Evolutionary conservation across 164 flowering plant genomes (phyloP).

Genomic region (Piper longum): DNA sequence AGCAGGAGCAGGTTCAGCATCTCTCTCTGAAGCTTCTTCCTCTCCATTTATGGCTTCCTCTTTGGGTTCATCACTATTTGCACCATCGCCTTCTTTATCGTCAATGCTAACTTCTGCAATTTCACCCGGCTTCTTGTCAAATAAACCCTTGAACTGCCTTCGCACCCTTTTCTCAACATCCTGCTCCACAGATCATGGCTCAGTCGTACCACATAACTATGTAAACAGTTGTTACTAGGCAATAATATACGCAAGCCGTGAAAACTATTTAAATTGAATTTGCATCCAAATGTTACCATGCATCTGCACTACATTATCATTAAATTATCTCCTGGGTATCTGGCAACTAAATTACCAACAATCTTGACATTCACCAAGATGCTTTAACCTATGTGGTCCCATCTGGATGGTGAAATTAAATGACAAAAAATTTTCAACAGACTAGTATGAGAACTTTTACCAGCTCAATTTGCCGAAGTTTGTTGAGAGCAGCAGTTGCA

Average conservation of each 20-base stretch:
- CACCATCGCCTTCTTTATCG: conserved; percentile 2
- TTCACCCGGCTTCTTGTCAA: conserved; percentile 97
- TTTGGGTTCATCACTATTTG: conserved; percentile 15
- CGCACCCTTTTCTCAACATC: conserved; percentile 63
- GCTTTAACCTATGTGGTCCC: no score
- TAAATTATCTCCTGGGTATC: no score
- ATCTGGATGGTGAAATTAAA: neutral
- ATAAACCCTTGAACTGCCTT: conserved; percentile 85
- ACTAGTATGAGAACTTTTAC: conserved; percentile 13
- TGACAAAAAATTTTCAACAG: neutral
- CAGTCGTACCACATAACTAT: neutral
- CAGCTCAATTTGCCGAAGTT: conserved; percentile 71
- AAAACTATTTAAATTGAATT: neutral
- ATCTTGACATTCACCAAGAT: no score
- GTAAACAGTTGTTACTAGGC: neutral
- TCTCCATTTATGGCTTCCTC: conserved; percentile 14
- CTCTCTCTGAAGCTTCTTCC: conserved; percentile 17
- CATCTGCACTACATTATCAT: no score
- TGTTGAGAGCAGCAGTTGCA: conserved; percentile 73
- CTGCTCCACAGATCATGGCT: conserved; percentile 19
- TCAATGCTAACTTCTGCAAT: conserved; percentile 50
- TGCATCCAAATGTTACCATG: no score
- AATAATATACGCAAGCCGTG: neutral
- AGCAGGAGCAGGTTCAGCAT: conserved; percentile 17
- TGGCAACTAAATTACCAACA: no score